Evolutionary conservation across 345 rosid genomes (phyloP), one percentile per base, ranked within the genome.

Genomic region (Arabis hirsuta): DNA sequence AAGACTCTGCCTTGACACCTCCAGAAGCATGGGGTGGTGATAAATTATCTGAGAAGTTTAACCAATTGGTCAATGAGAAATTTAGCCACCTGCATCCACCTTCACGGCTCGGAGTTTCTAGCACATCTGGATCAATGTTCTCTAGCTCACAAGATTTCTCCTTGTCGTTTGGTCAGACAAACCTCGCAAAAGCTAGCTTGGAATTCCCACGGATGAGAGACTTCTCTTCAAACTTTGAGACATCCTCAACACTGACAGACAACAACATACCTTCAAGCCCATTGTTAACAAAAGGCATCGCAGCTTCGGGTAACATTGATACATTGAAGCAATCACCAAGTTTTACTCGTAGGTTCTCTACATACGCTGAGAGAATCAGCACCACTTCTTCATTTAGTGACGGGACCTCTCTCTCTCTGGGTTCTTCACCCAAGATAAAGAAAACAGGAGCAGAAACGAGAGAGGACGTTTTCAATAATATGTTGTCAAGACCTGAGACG

Each of bases 11-110:
- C 43, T 81, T 86, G 73, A 90, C 97, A 63, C 98, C 98, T 79
- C 98, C 99, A 59, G 97, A 96, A 82, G 96, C 99, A 69, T 96
- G 99, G 98, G 99, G 98, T 55, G 98, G 97, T 63, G 96, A 91
- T 78, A 91, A 80, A 82, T 65, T 91, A 76, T 78, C 92, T 57
- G 90, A 89, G n/a, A 91, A 85, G 78, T 75, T 80, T 71, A 52
- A 83, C 72, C 82, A 78, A 64, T 38, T 76, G 29, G 74, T 71
- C 64, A 96, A 87, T 65, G 96, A 94, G 80, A 91, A 83, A 74
- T 76, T 75, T 68, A 46, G 81, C 70, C 81, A 79, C 63, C 78
- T 85, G 20, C 86, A 78, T 47, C 85, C 85, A 72, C 84, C 98
- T 31, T 83, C 96, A 58, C 88, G 85, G 68, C 81, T 87, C 60